These are phyloP conservation scores for Noccaea caerulescens DNA, from an alignment of 345 rosid species.

Conservation along the genomic window DNA sequence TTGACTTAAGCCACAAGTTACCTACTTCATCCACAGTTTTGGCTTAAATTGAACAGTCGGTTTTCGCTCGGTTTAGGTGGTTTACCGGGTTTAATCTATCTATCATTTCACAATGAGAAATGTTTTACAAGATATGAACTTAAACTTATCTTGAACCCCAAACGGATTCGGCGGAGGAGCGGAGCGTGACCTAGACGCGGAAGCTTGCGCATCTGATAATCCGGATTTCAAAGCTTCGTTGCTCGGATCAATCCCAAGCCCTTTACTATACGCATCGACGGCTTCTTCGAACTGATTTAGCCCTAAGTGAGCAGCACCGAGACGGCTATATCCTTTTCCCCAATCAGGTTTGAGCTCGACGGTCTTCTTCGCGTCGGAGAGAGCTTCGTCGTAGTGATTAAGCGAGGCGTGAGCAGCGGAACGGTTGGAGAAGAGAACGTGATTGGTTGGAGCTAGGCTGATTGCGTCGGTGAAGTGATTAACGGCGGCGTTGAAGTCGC, in stretches of 20 bases:
- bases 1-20: no score
- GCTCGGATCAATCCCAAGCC: slow-evolving; percentile 80
- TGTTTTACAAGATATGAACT: no score
- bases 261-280: slow-evolving; percentile 66
- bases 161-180: slow-evolving; percentile 61
- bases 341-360: slow-evolving; percentile 93
- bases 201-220: slow-evolving; percentile 70
- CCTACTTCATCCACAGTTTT: no score
- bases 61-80: no score
- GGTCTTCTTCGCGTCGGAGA: slow-evolving; percentile 86
- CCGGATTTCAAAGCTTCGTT: slow-evolving; percentile 84
- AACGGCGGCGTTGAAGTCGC: slow-evolving; percentile 73
- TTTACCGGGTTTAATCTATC: no score
- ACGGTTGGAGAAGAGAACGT: slow-evolving; percentile 95
- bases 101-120: no score
- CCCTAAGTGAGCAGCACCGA: slow-evolving; percentile 89
- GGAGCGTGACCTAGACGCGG: slow-evolving; percentile 56
- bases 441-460: slow-evolving; percentile 70
- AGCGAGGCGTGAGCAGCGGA: slow-evolving; percentile 94
- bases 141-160: no score
- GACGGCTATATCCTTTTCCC: slow-evolving; percentile 95
- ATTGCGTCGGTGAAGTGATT: slow-evolving; percentile 88
- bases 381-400: slow-evolving; percentile 64
- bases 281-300: slow-evolving; percentile 63
- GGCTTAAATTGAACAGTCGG: no score